A percentile compares a stretch with the other conserved stretches of the same genome.
These are phyloP conservation scores for Cucurbita argyrosperma DNA, from an alignment of 306 rosid genomes.

Conservation along the genomic window DNA sequence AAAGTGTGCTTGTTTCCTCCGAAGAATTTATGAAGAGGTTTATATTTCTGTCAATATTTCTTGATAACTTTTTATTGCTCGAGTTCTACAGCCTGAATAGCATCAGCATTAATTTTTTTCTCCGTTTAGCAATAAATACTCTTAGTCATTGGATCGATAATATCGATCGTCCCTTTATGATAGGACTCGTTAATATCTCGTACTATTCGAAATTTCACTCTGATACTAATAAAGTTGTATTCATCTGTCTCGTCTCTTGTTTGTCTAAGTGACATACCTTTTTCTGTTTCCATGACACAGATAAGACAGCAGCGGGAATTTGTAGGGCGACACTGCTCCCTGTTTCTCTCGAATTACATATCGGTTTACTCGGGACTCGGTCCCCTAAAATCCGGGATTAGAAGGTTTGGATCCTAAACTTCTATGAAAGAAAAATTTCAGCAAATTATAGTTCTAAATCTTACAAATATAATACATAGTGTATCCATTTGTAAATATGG, in stretches of 20 bases:
- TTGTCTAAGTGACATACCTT: not conserved
- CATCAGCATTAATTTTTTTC: too few species aligned
- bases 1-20: constrained; percentile 62
- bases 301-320: constrained; percentile 63
- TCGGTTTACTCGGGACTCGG: constrained; percentile 68
- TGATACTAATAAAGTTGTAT: not conserved
- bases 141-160: not conserved
- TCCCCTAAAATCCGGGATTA: constrained; percentile 58
- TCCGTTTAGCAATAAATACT: not conserved
- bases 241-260: not conserved
- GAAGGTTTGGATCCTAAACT: constrained; percentile 28
- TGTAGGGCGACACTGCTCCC: constrained; percentile 48
- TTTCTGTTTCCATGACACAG: constrained; percentile 34
- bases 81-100: too few species aligned
- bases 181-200: not conserved
- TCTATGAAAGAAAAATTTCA: not conserved
- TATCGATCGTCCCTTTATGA: not conserved
- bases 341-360: constrained; percentile 56
- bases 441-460: not conserved
- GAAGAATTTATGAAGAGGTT: constrained; percentile 84
- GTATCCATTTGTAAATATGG: not conserved
- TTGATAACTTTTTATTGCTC: not conserved
- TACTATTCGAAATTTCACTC: not conserved
- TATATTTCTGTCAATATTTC: constrained; percentile 1
- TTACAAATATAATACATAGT: not conserved